Evolutionary conservation across 2,329 filamentous ascomycete species (phyloP).

Genomic region (Ophiosphaerella narmari): DNA sequence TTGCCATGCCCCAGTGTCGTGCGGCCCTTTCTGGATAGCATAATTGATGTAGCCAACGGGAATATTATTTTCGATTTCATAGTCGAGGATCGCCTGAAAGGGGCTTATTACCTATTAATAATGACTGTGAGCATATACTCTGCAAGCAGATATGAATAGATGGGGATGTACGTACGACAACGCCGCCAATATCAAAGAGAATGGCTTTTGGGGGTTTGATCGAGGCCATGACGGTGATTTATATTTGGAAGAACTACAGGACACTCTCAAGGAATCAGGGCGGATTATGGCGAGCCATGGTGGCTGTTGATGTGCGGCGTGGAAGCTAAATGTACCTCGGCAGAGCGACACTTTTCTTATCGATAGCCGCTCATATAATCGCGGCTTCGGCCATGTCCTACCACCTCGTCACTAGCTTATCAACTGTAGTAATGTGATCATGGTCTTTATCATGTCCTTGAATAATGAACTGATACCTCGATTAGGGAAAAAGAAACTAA

Average conservation of each 20-base stretch:
- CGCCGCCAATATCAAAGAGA: constrained; percentile 94
- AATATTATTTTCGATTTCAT: constrained; percentile 76
- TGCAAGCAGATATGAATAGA: constrained; percentile 1
- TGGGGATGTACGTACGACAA: constrained; percentile 73
- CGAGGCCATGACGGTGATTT: constrained; percentile 10
- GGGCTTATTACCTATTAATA: constrained; percentile 76
- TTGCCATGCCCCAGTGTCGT: constrained; percentile 80
- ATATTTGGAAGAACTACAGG: neutral
- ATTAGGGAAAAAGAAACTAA: too few relatives aligned
- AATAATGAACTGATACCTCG: too few relatives aligned
- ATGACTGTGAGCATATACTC: constrained; percentile 1
- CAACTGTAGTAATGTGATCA: constrained; percentile 1
- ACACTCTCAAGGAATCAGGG: constrained; percentile 18
- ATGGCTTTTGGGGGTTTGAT: constrained; percentile 33
- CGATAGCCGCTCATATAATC: constrained; percentile 14
- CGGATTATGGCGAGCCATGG: constrained; percentile 20
- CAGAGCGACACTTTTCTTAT: constrained; percentile 21
- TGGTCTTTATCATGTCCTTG: constrained; percentile 14
- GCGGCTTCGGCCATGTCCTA: neutral
- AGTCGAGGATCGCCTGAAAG: constrained; percentile 90
- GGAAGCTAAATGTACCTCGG: constrained; percentile 25
- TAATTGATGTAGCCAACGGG: constrained; percentile 91
- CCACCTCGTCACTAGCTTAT: neutral
- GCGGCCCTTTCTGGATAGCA: constrained; percentile 78
- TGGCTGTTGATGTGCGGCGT: constrained; percentile 7